These are phyloP conservation scores for Globisporangium emineosum DNA, from an alignment of 352 stramenopile genomes.

Conservation along the genomic window DNA sequence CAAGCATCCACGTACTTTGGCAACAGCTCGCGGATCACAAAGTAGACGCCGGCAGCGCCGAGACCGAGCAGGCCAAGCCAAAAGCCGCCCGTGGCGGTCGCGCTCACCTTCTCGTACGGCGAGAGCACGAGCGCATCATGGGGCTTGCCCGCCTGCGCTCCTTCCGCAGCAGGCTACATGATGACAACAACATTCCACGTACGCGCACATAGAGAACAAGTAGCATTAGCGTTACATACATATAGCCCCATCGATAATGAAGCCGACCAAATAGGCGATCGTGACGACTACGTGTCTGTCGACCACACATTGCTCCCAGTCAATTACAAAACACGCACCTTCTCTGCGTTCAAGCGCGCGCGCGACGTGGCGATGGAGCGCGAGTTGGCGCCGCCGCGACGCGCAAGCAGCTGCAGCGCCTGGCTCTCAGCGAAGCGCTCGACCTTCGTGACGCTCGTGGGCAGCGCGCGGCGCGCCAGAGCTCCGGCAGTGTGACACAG, in stretches of 20 bases:
- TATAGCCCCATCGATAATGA: background rate
- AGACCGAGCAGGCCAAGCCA: conserved; percentile 87
- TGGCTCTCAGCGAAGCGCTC: conserved; percentile 21
- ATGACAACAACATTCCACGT: background rate
- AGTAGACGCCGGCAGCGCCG: conserved; percentile 87
- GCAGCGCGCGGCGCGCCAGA: conserved; percentile 21
- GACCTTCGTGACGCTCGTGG: conserved; percentile 18
- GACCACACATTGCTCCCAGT: background rate
- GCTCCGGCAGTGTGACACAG: conserved; percentile 25
- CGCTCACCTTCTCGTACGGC: conserved; percentile 93
- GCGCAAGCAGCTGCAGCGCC: conserved; percentile 22
- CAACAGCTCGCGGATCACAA: conserved; percentile 90
- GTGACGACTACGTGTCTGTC: background rate
- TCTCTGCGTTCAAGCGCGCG: conserved; percentile 49
- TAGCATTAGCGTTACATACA: background rate
- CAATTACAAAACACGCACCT: conserved; percentile 28
- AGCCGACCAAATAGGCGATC: background rate
- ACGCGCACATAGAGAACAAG: background rate
- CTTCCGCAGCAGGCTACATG: conserved; percentile 29
- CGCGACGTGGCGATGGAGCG: conserved; percentile 46
- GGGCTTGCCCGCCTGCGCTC: conserved; percentile 45
- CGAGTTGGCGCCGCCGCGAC: conserved; percentile 13
- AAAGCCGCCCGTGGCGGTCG: conserved; percentile 82
- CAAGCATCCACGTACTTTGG: conserved; percentile 64
- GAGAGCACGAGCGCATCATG: conserved; percentile 87